A percentile compares a stretch with the other conserved stretches of the same genome.
These are phyloP conservation scores for Clavariopsis aquatica DNA, from an alignment of 495 filamentous ascomycete genomes.

Conservation along the genomic window DNA sequence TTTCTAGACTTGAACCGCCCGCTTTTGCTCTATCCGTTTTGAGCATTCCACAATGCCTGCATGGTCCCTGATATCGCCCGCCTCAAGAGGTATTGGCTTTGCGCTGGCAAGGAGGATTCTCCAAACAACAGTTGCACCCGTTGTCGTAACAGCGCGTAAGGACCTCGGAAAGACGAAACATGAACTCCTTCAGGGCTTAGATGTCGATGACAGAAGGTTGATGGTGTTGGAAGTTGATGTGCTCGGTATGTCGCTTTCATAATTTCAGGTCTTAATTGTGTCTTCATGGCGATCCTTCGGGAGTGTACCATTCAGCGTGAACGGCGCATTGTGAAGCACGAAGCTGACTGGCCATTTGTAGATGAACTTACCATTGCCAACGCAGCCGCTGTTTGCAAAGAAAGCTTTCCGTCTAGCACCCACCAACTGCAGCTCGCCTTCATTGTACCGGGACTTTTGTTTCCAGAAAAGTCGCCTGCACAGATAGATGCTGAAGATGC, in stretches of 20 bases:
- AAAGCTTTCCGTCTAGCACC: conserved; percentile 50
- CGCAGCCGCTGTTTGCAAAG: conserved; percentile 47
- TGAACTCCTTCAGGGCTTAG: conserved; percentile 55
- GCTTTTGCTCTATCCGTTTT: neutral
- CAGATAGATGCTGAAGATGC: conserved; percentile 61
- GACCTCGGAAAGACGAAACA: conserved; percentile 56
- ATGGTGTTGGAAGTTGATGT: conserved; percentile 62
- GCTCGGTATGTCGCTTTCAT: conserved; percentile 48
- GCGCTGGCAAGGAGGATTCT: conserved; percentile 69
- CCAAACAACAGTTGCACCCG: conserved; percentile 61
- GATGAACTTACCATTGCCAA: conserved; percentile 53
- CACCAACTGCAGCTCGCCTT: conserved; percentile 69
- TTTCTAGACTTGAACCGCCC: neutral
- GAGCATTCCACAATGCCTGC: conserved; percentile 31
- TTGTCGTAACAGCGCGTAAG: conserved; percentile 70
- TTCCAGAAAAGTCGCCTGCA: conserved; percentile 69
- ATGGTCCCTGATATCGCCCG: conserved; percentile 59
- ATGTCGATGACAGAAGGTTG: conserved; percentile 52
- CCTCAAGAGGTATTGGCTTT: conserved; percentile 74
- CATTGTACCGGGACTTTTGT: conserved; percentile 69
- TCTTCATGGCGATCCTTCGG: too few relatives aligned
- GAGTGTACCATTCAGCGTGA: neutral
- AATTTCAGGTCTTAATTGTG: neutral
- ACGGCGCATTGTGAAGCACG: neutral
- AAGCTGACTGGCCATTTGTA: conserved; percentile 21